Evolutionary conservation across 495 filamentous ascomycete species (phyloP), one percentile per base, ranked within the genome.

Genomic region (Penicillium paradoxum): DNA sequence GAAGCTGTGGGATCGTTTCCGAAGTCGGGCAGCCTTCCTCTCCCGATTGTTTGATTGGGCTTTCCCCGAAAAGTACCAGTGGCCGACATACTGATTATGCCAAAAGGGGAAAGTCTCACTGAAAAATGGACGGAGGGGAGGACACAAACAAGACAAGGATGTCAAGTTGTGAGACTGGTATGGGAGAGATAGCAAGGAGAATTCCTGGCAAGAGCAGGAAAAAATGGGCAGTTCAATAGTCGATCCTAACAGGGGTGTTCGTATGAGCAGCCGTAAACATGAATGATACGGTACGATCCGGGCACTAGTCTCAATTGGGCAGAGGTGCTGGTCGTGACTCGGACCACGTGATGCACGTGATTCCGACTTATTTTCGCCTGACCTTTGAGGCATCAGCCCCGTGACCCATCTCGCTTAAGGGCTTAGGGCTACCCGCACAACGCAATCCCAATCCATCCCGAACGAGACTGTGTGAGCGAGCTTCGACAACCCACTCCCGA

Each of bases 21-120:
- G 64, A 89, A 91, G 50, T 79, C 71, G 55, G 87, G 86, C 54
- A 84, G 73, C 59, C 80, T 79, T 51, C 82, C 83, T 70, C 89
- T 79, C 50, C 79, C 74, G 58, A 73, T 72, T n/a, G 72, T 73
- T 59, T 70, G 74, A 60, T 75, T 74, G 62, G 63, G 59, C 48
- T 70, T 74, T 53, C 72, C 72, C 57, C 69, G 66, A 67, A 71
- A 75, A 49, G 74, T 75, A 49, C 76, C 82, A 42, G 82, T 73
- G 56, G 79, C 72, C 61, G 83, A 85, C 83, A 86, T 87, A 41
- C 56, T 68, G 49, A 47, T n/a, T n/a, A n/a, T 48, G 56, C 54
- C 45, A 44, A 42, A 51, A 51, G 54, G 58, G 49, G 53, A 63
- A 53, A 34, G 50, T 51, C 53, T 55, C 54, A 53, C 56, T 41